Evolutionary conservation across 2,329 filamentous ascomycete species (phyloP).

Genomic region (Talaromyces sp.): DNA sequence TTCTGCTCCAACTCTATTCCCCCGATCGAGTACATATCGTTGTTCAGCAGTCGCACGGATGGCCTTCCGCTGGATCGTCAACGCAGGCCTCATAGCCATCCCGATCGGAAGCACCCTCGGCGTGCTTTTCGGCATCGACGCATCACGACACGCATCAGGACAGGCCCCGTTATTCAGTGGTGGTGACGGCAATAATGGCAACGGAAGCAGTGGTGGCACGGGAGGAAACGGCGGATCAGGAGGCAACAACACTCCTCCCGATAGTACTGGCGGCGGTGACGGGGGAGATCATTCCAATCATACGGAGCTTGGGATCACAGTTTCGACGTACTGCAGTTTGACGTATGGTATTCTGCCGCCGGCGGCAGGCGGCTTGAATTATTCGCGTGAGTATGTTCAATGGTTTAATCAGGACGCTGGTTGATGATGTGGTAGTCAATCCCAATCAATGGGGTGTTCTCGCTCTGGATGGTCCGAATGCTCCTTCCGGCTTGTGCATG

Average conservation of each 20-base stretch:
- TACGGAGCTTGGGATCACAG: constrained; percentile 21
- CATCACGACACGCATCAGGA: constrained; percentile 40
- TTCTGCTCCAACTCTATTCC: too few relatives aligned
- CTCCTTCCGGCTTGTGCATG: constrained; percentile 46
- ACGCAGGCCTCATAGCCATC: constrained; percentile 47
- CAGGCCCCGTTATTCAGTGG: constrained; percentile 43
- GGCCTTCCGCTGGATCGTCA: constrained; percentile 44
- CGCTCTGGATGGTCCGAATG: constrained; percentile 19
- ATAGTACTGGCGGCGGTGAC: constrained; percentile 8
- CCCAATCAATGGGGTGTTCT: constrained; percentile 52
- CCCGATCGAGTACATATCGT: too few relatives aligned
- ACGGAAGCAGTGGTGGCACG: background rate
- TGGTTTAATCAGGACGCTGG: background rate
- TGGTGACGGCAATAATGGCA: background rate
- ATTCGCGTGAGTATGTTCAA: constrained; percentile 41
- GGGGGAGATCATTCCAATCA: constrained; percentile 27
- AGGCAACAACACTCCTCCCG: background rate
- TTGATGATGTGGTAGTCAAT: constrained; percentile 41
- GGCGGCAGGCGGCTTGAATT: constrained; percentile 40
- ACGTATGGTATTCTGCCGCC: constrained; percentile 45
- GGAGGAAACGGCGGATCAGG: too few relatives aligned
- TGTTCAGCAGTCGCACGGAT: too few relatives aligned
- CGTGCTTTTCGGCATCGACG: constrained; percentile 47
- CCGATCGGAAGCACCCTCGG: constrained; percentile 49
- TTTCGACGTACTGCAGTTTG: constrained; percentile 39